These are phyloP conservation scores for Colletotrichum sp. DNA, from an alignment of 2,329 filamentous ascomycete genomes.

Conservation along the genomic window DNA sequence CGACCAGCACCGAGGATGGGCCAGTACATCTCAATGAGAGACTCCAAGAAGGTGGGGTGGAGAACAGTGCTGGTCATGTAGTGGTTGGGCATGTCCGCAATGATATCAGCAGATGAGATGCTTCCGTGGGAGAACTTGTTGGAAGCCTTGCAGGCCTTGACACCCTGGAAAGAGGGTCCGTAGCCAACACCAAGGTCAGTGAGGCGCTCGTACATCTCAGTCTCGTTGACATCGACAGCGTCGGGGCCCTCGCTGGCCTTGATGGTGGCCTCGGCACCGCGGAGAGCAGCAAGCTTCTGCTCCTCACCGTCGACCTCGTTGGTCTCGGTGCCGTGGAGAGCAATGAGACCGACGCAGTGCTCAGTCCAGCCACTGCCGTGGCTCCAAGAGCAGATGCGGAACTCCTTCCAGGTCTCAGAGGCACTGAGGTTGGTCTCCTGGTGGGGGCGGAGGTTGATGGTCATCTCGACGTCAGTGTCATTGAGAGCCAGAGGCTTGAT, in stretches of 20 bases:
- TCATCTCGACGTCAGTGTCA: constrained; percentile 56
- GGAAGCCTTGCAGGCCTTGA: constrained; percentile 48
- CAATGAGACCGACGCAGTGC: constrained; percentile 60
- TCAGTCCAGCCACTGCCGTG: constrained; percentile 60
- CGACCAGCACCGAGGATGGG: constrained; percentile 35
- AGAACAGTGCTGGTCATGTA: constrained; percentile 24
- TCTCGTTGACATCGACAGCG: constrained; percentile 22
- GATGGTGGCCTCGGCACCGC: constrained; percentile 34
- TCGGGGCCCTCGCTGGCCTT: constrained; percentile 31
- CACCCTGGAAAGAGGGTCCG: constrained; percentile 55
- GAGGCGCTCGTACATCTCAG: constrained; percentile 51
- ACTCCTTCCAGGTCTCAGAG: constrained; percentile 59
- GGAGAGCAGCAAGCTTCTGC: constrained; percentile 28
- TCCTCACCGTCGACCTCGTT: constrained; percentile 45
- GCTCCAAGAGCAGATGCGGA: constrained; percentile 60
- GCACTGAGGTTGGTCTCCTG: constrained; percentile 44
- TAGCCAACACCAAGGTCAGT: constrained; percentile 53
- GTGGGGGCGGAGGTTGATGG: constrained; percentile 47
- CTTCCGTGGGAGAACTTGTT: constrained; percentile 15
- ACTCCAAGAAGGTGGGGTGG: constrained; percentile 26
- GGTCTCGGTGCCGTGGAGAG: constrained; percentile 37
- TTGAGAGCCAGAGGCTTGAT: constrained; percentile 51
- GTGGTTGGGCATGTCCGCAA: constrained; percentile 25
- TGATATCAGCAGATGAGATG: constrained; percentile 14
- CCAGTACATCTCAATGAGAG: constrained; percentile 31